Evolutionary conservation across 768 basidiomycete genomes (phyloP), one percentile per base, ranked within the genome.

Genomic region (Tylopilus rubrobrunneus): DNA sequence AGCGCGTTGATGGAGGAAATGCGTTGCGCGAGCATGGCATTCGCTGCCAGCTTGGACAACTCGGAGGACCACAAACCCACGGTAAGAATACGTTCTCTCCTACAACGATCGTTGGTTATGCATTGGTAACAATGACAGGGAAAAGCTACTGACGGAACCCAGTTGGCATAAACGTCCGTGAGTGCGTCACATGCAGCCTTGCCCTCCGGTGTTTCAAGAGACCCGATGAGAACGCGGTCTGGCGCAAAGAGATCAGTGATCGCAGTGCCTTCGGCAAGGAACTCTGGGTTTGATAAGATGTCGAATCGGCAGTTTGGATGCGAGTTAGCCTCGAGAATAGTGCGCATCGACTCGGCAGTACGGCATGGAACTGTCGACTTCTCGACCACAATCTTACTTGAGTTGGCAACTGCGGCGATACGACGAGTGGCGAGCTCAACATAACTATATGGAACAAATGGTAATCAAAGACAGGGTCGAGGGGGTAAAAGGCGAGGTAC

Each of bases 11-110:
- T 79, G 52, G 94, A 97, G 9, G 96, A 98, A 71, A 99, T 99
- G 57, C 97, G 90, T 72, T 99, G 97, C 8, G 97, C 97, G 56
- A 99, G 87, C 93, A 99, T 95, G 54, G 97, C 97, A 70, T 99
- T 99, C 51, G 97, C 97, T 10, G 97, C 97, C 57, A 99, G 85
- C 78, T 99, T 99, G 59, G 95, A 91, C 27, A 99, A 84, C 73
- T 99, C 97, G 3, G 96, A 98, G 2, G 92, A 95, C 97, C 97
- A 99, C 28, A 99, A 81, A 59, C 97, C 96, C 62, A 98, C 97
- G 19, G 89, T 92, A 48, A 99, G 78, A 69, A 98, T 90, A 45
- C 81, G 80, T 4, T 92, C 83, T 56, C 71, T 76, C 27, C 89
- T 92, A 57, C 45, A 14, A 17, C 33, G 40, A 39, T 7, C 33